Conservation (phyloP, 1,284 basidiomycete genomes). For the Fomitopsis schrenkii region DNA sequence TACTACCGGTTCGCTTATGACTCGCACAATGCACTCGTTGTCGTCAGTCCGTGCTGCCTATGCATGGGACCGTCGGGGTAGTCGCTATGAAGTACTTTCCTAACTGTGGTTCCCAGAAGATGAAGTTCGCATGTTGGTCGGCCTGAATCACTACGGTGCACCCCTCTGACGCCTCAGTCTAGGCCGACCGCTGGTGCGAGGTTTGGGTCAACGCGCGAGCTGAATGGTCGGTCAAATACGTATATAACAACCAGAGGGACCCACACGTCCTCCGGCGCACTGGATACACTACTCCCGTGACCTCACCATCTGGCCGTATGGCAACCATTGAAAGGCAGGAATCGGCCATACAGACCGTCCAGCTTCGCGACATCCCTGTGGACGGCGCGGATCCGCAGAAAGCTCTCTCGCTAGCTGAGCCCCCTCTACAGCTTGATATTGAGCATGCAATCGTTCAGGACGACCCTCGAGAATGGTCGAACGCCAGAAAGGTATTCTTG, state of each 20-base stretch:
- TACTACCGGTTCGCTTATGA: background rate
- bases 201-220: background rate
- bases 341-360: background rate
- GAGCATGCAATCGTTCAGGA: conserved; percentile 67
- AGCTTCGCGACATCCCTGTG: background rate
- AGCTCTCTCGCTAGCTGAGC: background rate
- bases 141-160: background rate
- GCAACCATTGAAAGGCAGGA: background rate
- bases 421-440: conserved; percentile 38
- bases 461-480: conserved; percentile 76
- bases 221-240: background rate
- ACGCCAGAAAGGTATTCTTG: conserved; percentile 52
- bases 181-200: background rate
- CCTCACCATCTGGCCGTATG: background rate
- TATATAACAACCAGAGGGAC: background rate
- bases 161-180: background rate
- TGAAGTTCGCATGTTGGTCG: background rate
- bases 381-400: background rate
- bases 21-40: background rate
- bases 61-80: background rate
- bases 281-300: background rate
- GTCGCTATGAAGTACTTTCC: too few species aligned
- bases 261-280: background rate
- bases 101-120: background rate
- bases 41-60: background rate